phyloP scores from a whole-genome alignment of 2,329 filamentous ascomycete species.

The Aureobasidium sp. region DNA sequence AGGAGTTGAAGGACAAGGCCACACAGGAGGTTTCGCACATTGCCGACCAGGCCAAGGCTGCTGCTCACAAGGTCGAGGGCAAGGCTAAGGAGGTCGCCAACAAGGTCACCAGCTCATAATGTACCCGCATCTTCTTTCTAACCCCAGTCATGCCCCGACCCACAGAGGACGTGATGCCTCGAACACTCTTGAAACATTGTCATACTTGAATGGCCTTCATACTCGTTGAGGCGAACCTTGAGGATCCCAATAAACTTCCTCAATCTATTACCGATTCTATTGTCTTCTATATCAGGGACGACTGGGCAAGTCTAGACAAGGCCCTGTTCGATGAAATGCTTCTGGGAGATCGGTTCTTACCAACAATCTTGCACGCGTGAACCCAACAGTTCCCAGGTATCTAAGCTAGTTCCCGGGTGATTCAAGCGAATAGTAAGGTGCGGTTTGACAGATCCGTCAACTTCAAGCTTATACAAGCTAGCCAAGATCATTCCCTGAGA shows the following conservation, averaged over 20 bases:
- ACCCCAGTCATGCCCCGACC: background rate
- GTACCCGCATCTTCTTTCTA: background rate
- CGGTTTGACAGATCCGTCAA: too few relatives aligned
- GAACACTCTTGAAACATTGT: background rate
- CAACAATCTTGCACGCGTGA: too few relatives aligned
- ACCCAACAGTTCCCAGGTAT: too few relatives aligned
- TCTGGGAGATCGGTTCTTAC: too few relatives aligned
- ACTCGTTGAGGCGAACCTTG: too few relatives aligned
- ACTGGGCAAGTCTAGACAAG: background rate
- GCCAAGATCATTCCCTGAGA: background rate
- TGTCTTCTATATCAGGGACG: background rate
- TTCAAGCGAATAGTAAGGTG: too few relatives aligned
- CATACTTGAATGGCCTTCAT: background rate
- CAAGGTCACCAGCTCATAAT: constrained; percentile 9
- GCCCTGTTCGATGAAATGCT: too few relatives aligned
- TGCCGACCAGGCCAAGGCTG: constrained; percentile 13
- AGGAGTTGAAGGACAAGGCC: constrained; percentile 32
- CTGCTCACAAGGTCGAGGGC: constrained; percentile 17
- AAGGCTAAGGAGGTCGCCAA: constrained; percentile 23
- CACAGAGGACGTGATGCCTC: too few relatives aligned
- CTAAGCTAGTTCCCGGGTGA: too few relatives aligned
- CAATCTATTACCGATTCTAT: background rate
- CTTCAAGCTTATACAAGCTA: too few relatives aligned
- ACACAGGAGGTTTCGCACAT: constrained; percentile 3
- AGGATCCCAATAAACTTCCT: background rate